Base-by-base conservation (phyloP, 1,284 basidiomycete genomes). In the Trichosporon sp. region DNA sequence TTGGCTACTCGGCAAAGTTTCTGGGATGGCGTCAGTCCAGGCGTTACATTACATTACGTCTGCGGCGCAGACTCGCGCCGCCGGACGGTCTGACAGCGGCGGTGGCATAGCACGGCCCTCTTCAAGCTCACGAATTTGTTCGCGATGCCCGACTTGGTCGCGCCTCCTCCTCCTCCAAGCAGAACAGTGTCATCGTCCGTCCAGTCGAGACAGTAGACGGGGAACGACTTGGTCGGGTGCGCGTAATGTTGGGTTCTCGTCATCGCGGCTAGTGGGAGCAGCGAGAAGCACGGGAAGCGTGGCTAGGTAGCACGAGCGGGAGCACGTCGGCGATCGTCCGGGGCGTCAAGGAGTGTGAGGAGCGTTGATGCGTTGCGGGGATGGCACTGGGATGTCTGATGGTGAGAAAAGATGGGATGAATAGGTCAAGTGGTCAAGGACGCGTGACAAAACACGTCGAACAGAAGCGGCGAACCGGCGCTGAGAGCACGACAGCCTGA, bases 161-260 rank as follows among this genome's bases (percentile, higher is more conserved):
- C 88, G 21, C 96, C 95, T 1, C 95, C 95, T 32, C 95, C 95
- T 1, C 94, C 95, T 1, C 94, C 95, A 3, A 96, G 86, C 12
- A 95, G 86, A n/a, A 97, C 85, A n/a, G 89, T 86, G 66, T 88
- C 86, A 26, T 90, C 86, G 0, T 90, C 88, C 12, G 92, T 82
- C 85, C 96, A 98, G n/a, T 90, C 89, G 69, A 91, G 90, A 6
- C 92, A 93, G 80, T 94, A 96, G 66, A 96, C 90, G 0, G 94
- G 94, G 79, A 94, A 96, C 1, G 88, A 85, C 8, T 90, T 87
- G 4, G 94, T 87, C 10, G 89, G 82, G 77, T 95, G 92, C n/a
- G 88, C 81, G 16, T 89, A 89, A 82, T 96, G 94, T 76, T 88
- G 87, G 67, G 91, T 89, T 71, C 94, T 89, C 88, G 95, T 96